Conservation (phyloP, 352 stramenopile genomes). For the Salisapilia sapeloensis region DNA sequence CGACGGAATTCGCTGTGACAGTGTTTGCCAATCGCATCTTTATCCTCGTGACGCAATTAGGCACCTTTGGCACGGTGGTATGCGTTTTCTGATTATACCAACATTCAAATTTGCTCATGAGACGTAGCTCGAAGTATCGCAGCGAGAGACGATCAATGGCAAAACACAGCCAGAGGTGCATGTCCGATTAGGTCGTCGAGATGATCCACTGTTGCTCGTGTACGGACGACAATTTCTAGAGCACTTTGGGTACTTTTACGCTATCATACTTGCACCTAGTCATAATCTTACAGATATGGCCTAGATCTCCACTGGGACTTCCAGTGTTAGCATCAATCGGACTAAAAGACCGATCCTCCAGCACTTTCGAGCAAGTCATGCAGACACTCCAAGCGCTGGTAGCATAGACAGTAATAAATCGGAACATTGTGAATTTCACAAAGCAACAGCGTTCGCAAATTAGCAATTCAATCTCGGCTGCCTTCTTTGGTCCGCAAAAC, state of each 20-base stretch:
- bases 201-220: conserved; percentile 69
- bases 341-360: conserved; percentile 57
- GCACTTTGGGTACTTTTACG: conserved; percentile 49
- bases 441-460: no score
- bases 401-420: no score
- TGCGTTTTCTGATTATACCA: neutral
- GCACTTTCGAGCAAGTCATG: conserved; percentile 62
- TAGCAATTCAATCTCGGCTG: no score
- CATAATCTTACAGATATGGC: conserved; percentile 1
- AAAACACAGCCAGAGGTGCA: conserved; percentile 66
- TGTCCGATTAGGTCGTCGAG: conserved; percentile 48
- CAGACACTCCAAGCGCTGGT: no score
- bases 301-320: conserved; percentile 38
- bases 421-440: no score
- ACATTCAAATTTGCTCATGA: neutral
- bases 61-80: conserved; percentile 60
- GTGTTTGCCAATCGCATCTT: conserved; percentile 74
- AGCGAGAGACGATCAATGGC: conserved; percentile 62
- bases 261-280: neutral
- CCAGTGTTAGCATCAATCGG: conserved; percentile 56
- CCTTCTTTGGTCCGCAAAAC: no score
- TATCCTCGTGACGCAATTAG: conserved; percentile 63
- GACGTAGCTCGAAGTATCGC: conserved; percentile 39
- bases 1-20: conserved; percentile 52
- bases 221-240: conserved; percentile 73